phyloP scores from a whole-genome alignment of 2,329 filamentous ascomycete genomes.

The Pseudogymnoascus sp. region DNA sequence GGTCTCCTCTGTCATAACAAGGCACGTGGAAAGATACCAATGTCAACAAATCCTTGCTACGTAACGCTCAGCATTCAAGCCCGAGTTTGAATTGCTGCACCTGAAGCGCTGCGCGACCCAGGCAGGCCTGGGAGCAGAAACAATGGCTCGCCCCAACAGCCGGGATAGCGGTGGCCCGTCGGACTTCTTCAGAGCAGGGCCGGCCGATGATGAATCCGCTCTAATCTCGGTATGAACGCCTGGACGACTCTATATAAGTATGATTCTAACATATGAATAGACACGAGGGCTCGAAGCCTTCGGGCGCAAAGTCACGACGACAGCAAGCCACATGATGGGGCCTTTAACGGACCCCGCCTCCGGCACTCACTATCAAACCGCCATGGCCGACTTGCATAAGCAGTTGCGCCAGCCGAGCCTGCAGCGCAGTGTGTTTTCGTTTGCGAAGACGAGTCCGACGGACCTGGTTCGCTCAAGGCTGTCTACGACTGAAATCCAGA shows the following conservation, averaged over 20 bases:
- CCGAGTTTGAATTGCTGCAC: conserved; percentile 1
- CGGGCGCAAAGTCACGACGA: conserved; percentile 87
- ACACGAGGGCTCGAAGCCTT: conserved; percentile 86
- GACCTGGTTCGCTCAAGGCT: conserved; percentile 89
- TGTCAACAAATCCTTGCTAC: conserved; percentile 2
- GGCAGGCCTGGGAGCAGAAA: conserved; percentile 12
- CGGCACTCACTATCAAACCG: conserved; percentile 68
- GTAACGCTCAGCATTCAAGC: background rate
- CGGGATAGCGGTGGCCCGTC: conserved; percentile 20
- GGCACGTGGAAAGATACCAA: conserved; percentile 5
- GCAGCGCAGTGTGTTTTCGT: conserved; percentile 84
- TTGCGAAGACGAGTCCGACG: conserved; percentile 84
- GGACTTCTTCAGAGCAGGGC: conserved; percentile 21
- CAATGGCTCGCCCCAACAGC: conserved; percentile 28
- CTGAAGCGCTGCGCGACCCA: conserved; percentile 3
- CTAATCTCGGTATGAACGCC: conserved; percentile 26
- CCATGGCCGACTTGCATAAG: conserved; percentile 81
- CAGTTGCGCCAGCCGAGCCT: conserved; percentile 76
- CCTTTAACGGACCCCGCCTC: conserved; percentile 49
- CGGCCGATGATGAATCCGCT: conserved; percentile 23
- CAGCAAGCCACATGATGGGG: conserved; percentile 81
- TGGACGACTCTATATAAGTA: background rate
- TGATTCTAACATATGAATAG: conserved; percentile 35
- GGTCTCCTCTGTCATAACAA: conserved; percentile 3
- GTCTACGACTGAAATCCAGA: conserved; percentile 86